phyloP scores from a whole-genome alignment of 768 basidiomycete species.

The Ramaria sp. region DNA sequence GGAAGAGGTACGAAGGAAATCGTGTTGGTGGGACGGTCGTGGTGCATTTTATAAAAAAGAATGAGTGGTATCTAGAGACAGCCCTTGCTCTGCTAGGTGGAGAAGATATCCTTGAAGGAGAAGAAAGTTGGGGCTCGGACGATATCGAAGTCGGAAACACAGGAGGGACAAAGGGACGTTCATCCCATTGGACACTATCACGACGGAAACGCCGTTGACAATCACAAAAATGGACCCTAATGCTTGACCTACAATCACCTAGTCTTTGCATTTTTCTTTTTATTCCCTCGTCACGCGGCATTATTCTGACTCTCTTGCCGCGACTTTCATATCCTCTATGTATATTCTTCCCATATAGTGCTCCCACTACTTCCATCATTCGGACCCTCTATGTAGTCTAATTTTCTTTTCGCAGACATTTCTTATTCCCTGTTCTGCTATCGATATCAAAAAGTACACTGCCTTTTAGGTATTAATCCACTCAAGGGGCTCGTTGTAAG shows the following conservation, averaged over 20 bases:
- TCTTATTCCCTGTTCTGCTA: no score
- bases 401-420: neutral
- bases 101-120: constrained; percentile 34
- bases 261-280: no score
- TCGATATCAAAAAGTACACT: no score
- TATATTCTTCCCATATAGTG: no score
- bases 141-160: neutral
- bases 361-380: no score
- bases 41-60: constrained; percentile 96
- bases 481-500: no score
- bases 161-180: neutral
- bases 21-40: constrained; percentile 88
- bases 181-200: neutral
- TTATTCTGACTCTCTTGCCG: no score
- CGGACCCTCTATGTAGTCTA: neutral
- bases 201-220: neutral
- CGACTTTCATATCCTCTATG: no score
- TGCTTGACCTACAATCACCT: neutral
- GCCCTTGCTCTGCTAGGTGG: constrained; percentile 78
- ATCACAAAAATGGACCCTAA: neutral
- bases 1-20: constrained; percentile 48
- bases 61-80: constrained; percentile 94
- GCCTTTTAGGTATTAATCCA: no score
- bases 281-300: no score
- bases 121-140: neutral